Base-by-base conservation (phyloP, 1,139 yeast species). In the Saccharomyces pastorianus region DNA sequence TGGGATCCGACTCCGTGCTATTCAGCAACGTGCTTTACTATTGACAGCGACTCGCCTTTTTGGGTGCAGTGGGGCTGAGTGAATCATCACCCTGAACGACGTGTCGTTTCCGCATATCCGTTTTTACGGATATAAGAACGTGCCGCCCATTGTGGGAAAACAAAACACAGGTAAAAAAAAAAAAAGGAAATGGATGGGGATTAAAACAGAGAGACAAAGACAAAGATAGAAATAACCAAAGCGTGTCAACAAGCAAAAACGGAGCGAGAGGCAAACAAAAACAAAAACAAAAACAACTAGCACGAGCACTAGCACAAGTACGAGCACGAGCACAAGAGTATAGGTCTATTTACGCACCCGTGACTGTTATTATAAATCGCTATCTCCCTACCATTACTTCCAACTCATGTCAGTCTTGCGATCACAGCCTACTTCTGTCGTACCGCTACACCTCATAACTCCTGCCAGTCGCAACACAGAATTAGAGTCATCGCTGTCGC, bases 361-460 rank as follows among this genome's bases (percentile, higher is more conserved):
- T 9, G 44, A 38, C 44, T 4, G 44, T 38, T 4, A 11, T 13
- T n/a, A 38, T 38, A 38, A 9, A 38, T 38, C 44, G 44, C 44
- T 17, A 20, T 20, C 11, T 38, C 25, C 44, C 25, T 38, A 38
- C 26, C 25, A 38, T 9, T 3, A 38, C 44, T 38, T 38, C 9
- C n/a, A 38, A 20, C 44, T 38, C 44, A 38, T 38, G 44, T 38
- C 44, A 38, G 25, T 38, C 44, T 38, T 38, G 44, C 44, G 44
- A 38, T 38, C 44, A 6, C 44, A 38, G 13, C 44, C 44, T 38
- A 38, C 44, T 17, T 17, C 44, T 38, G 44, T 38, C 11, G 44
- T 38, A 17, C 44, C 44, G 44, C 44, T 38, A 38, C 44, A 38
- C 6, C 25, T 38, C 6, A 38, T 17, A 38, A 38, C 44, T 38